A percentile compares a stretch with the other conserved stretches of the same genome.
Evolutionary conservation across 179 eudicot species (phyloP).

Genomic region (Heliamphora pulchella): DNA sequence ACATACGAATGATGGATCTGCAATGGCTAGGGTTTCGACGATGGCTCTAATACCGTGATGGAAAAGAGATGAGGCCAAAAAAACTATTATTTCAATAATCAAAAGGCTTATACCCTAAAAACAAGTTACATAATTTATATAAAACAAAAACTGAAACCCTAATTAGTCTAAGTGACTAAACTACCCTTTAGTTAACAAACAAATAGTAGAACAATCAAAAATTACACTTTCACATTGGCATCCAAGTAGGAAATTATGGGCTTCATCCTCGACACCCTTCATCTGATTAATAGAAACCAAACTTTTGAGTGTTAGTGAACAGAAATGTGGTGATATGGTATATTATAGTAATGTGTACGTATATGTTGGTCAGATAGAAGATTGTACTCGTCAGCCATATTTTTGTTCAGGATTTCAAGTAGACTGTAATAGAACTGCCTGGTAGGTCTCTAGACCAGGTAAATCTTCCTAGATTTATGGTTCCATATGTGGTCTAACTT

Average conservation of each 20-base stretch:
- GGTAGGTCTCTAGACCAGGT: background rate
- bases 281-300: constrained; percentile 2
- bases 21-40: too few relatives aligned
- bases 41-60: too few relatives aligned
- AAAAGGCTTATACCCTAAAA: too few relatives aligned
- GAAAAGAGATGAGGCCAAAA: too few relatives aligned
- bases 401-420: background rate
- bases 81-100: too few relatives aligned
- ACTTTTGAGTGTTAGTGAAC: background rate
- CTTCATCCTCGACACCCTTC: constrained; percentile 2
- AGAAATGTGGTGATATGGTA: background rate
- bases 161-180: too few relatives aligned
- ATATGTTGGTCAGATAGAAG: background rate
- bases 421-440: constrained; percentile 2
- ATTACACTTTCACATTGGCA: too few relatives aligned
- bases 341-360: background rate
- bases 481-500: constrained; percentile 6
- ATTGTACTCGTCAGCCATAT: background rate
- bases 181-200: too few relatives aligned
- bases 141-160: too few relatives aligned
- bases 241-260: background rate
- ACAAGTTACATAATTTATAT: too few relatives aligned
- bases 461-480: background rate
- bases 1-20: too few relatives aligned
- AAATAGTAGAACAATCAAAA: too few relatives aligned